Evolutionary conservation across 805 yeast genomes (phyloP), one percentile per base, ranked within the genome.

Genomic region (Kazachstania martiniae): DNA sequence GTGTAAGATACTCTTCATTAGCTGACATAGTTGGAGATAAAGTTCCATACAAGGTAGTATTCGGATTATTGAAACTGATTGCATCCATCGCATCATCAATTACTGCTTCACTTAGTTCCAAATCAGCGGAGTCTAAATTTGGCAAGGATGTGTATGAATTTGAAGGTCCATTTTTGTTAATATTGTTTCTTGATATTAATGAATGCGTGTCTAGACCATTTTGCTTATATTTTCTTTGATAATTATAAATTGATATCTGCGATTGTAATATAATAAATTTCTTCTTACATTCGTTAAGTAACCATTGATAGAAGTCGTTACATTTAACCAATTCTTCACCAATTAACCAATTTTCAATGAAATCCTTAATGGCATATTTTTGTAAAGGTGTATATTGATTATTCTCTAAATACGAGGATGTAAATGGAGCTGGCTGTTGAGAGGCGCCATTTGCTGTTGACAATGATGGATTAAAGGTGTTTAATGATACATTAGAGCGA

Each of bases 261-360:
- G 40, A 33, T 25, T 48, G 42, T 28, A 56, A 35, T 4, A 40
- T 36, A 8, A 34, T 29, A 29, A 33, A 54, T 33, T 53, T 52
- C 21, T 39, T 37, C 18, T 35, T 41, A 19, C 47, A 48, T 25
- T 49, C 47, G 17, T 46, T 41, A 21, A 54, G 33, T 22, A 53
- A 40, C 56, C 59, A 51, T 8, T 40, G 35, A 25, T 57, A 57
- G 34, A 57, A 57, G 14, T 41, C 53, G 31, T 57, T 53, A 31
- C 58, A 51, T 28, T 56, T 56, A 8, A 38, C 40, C 17, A 55
- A 33, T 36, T 57, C 51, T 12, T 40, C 45, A 3, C 38, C 41
- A 9, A 55, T 44, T 10, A 56, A 27, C 62, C 62, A 57, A 22
- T 47, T 44, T 24, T 55, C 49, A 10, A 57, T 43, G 31, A 57